Base-by-base conservation (phyloP, 164 flowering plant genomes). In the Vitis vinifera region DNA sequence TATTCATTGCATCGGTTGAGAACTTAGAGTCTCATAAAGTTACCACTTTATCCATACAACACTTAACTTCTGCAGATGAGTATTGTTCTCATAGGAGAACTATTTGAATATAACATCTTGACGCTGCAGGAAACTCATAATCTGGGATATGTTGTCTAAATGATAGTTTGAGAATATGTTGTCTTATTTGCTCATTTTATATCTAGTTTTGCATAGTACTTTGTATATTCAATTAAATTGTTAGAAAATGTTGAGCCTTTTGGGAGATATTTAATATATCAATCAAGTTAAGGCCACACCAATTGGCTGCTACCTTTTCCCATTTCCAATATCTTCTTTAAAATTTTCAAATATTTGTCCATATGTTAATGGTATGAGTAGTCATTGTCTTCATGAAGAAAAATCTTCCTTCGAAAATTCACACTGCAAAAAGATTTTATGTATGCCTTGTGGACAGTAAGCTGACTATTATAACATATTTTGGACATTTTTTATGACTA, bases 401-500 rank as follows among this genome's bases (percentile, higher is more conserved):
- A 37, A 37, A 37, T 37, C 7, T 6, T 37, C 27, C 44, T 37
- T 4, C 0, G 44, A 3, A 37, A 37, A 37, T 37, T 37, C 44
- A 37, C 44, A 37, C 44, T 37, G 7, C 44, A 37, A 37, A 3
- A 37, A 37, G 4, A 37, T 37, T 37, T 37, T 37, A 37, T 37
- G 44, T 37, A 67, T 55, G 52, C n/a, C 59, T 62, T 51, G 2
- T 2, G 50, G 16, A 19, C 65, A 9, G 16, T 59, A 29, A n/a
- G 50, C 29, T 16, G 29, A 13, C 8, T 52, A 44, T 12, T 29
- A 10, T 63, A 48, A 12, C 59, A 62, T 30, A 49, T 23, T 49
- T 62, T 76, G 55, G 44, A 37, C 7, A 2, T 37, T 37, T 37
- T 37, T 37, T 37, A 52, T 73, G 31, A 58, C 9, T 71, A 19